A percentile compares a stretch with the other conserved stretches of the same genome.
Conservation (phyloP, 2,329 filamentous ascomycete species). For the Botryotinia calthae region DNA sequence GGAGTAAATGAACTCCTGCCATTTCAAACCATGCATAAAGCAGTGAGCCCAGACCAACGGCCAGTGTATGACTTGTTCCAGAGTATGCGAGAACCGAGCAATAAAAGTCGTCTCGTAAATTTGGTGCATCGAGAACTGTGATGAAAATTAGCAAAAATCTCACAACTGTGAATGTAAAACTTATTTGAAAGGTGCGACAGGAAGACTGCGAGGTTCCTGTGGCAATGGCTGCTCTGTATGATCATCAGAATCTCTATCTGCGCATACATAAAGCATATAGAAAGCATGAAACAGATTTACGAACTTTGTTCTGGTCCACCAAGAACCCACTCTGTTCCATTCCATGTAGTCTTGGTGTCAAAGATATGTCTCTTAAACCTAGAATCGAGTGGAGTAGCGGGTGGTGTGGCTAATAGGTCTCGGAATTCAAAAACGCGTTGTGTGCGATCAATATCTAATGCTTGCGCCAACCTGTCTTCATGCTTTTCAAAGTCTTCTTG, state of each 20-base stretch:
- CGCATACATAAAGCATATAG: not conserved
- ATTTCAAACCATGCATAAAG: slow-evolving; percentile 89
- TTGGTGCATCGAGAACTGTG: slow-evolving; percentile 82
- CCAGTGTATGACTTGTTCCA: slow-evolving; percentile 68
- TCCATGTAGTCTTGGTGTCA: slow-evolving; percentile 39
- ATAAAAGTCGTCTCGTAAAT: slow-evolving; percentile 92
- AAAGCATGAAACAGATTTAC: slow-evolving; percentile 10
- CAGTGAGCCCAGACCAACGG: slow-evolving; percentile 74
- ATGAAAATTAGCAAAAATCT: slow-evolving; percentile 37
- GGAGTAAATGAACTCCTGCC: slow-evolving; percentile 59
- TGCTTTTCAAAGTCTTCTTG: slow-evolving; percentile 67
- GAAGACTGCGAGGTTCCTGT: slow-evolving; percentile 49
- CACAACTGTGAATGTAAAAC: slow-evolving; percentile 32
- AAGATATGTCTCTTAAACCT: slow-evolving; percentile 23
- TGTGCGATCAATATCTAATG: slow-evolving; percentile 73
- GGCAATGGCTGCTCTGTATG: slow-evolving; percentile 33
- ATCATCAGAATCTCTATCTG: slow-evolving; percentile 19
- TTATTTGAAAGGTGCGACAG: slow-evolving; percentile 75
- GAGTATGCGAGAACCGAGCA: slow-evolving; percentile 90
- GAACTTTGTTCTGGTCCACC: slow-evolving; percentile 30
- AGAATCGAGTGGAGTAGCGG: slow-evolving; percentile 32
- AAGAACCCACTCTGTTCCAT: slow-evolving; percentile 36
- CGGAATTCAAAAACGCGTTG: slow-evolving; percentile 62
- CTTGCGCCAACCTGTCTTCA: slow-evolving; percentile 71
- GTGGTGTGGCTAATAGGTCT: slow-evolving; percentile 31